Base-by-base conservation (phyloP, 441 rosid genomes). In the Mallotus japonicus region DNA sequence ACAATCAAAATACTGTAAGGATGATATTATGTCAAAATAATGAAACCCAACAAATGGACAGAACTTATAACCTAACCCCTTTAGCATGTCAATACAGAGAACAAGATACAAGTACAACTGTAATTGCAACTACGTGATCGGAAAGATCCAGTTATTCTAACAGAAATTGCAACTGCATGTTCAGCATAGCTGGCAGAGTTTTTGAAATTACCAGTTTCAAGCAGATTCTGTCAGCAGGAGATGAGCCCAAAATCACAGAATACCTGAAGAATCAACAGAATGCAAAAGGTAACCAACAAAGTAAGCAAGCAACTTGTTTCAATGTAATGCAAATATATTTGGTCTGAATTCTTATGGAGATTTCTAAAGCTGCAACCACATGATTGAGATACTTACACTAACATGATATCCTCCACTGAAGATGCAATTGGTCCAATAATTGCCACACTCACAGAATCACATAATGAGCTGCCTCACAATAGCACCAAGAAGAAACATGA, bases 401-500 rank as follows among this genome's bases (percentile, higher is more conserved):
- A 82, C 66, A 84, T 75, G 78, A 80, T 80, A 85, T 92, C 98
- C 83, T 92, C 98, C 75, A 91, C 83, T 6, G 92, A 81, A 71
- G 97, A 87, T 70, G 97, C 82, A 80, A 92, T 79, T 58, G 98
- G 97, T 78, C 98, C 97, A 75, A 87, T 91, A 63, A 92, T 81
- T 83, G 80, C 91, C 77, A 92, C 97, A 57, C 95, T 89, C 63
- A 92, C 93, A 64, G 76, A 74, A 73, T 22, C 92, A 57, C 92
- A 88, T 34, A 88, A 58, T 9, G 95, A 83, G 75, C 98, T 92
- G 50, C 32, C 2, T 24, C 62, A 67, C 42, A 56, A 67, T 19
- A 57, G 32, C 65, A 73, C 62, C 55, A 62, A 46, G 37, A 71
- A 56, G 70, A 55, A 55, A 61, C 15, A 44, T 51, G 16, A 15